Evolutionary conservation across 2,329 filamentous ascomycete species (phyloP), one percentile per base, ranked within the genome.

Genomic region (Blastomyces percursus): DNA sequence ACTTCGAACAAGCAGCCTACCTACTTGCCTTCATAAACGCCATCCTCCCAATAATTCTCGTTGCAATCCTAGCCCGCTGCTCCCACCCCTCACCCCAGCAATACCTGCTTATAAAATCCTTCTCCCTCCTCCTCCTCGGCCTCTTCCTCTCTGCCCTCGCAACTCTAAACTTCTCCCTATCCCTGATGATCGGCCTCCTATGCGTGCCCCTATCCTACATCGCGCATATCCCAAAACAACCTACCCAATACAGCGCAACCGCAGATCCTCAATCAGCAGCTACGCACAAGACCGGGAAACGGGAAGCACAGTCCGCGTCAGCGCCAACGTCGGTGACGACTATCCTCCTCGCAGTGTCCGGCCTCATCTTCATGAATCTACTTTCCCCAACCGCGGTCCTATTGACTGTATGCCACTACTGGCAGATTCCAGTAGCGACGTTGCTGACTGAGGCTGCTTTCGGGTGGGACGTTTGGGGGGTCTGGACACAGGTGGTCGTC

Each of bases 81-180:
- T 82, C 74, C 69, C 75, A 74, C 30, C 84, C 86, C 1, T 86
- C 85, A 0, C 67, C 74, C 3, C 90, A 92, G 71, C 87, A 93
- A 71, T 86, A 88, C 70, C 83, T 86, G 57, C 84, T 96, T 60
- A 86, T 91, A 66, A 92, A 95, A 73, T 94, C 88, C 63, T 91
- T 97, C 78, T 96, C 91, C 6, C 84, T 97, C n/a, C 85, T 99
- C 14, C 81, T 96, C 11, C 84, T 97, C 0, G 94, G 94, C 69
- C 90, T 96, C 79, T 92, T 91, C 69, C 85, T 99, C 66, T 92
- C 92, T 14, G 88, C 92, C 0, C 87, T 99, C 14, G 93, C 94
- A 2, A 99, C 93, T 0, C 84, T 99, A 60, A 99, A 99, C 77
- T 99, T 99, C 80, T 91, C 89, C 2, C 86, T 96, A 16, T 87